Evolutionary conservation across 352 stramenopile genomes (phyloP).

Genomic region (Pythium sukuiense): DNA sequence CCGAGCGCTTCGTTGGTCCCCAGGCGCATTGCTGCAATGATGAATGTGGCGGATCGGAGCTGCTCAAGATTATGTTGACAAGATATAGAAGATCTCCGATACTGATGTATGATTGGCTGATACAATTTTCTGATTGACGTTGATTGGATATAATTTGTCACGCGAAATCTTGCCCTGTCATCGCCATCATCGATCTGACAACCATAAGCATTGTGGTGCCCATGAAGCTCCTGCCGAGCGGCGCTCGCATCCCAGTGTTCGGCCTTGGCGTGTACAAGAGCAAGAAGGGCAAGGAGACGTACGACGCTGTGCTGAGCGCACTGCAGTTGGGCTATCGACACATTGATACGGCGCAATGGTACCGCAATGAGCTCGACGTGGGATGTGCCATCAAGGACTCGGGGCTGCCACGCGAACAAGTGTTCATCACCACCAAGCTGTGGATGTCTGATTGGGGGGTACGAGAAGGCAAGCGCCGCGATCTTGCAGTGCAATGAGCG

Average conservation of each 20-base stretch:
- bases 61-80: conserved; percentile 1
- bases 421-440: conserved; percentile 88
- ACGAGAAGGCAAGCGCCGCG: conserved; percentile 58
- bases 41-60: not conserved
- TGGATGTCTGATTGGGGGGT: conserved; percentile 56
- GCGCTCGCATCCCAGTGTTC: conserved; percentile 38
- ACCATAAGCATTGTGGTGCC: not conserved
- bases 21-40: not conserved
- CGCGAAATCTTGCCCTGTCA: not conserved
- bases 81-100: conserved; percentile 23
- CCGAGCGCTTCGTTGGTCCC: not conserved
- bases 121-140: not conserved
- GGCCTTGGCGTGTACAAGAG: conserved; percentile 51
- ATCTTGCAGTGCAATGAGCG: conserved; percentile 40
- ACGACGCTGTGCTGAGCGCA: conserved; percentile 43
- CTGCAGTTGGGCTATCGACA: conserved; percentile 80
- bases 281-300: conserved; percentile 35
- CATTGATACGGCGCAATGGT: conserved; percentile 85
- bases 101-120: conserved; percentile 14
- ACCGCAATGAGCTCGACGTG: conserved; percentile 84
- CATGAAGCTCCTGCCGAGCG: conserved; percentile 38
- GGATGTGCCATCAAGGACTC: conserved; percentile 65
- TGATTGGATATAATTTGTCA: not conserved
- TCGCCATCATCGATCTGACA: not conserved
- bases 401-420: conserved; percentile 55